Evolutionary conservation across 164 flowering plant genomes (phyloP).

Genomic region (Dillenia suffruticosa): DNA sequence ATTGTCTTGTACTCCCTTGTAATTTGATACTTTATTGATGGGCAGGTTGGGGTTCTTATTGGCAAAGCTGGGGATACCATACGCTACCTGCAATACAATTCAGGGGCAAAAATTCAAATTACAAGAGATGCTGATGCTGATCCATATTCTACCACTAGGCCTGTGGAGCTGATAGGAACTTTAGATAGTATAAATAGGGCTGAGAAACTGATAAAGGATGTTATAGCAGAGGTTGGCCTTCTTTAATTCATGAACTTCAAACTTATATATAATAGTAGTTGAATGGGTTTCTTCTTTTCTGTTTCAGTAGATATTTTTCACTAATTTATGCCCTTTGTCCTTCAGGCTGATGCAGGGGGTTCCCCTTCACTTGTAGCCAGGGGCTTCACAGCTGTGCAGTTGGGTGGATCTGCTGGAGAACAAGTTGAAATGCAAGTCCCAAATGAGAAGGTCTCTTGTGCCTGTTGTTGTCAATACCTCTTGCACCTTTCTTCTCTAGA

Average conservation of each 20-base stretch:
- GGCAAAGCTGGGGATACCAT: conserved; percentile 95
- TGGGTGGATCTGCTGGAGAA: conserved; percentile 52
- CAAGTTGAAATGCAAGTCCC: conserved; percentile 87
- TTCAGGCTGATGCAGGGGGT: conserved; percentile 98
- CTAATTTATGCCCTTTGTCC: neutral
- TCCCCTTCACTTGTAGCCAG: conserved; percentile 91
- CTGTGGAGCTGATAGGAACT: conserved; percentile 81
- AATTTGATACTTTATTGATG: neutral
- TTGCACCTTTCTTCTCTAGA: neutral
- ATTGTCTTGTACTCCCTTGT: neutral
- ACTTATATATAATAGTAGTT: neutral
- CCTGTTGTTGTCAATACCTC: neutral
- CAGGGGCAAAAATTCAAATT: conserved; percentile 94
- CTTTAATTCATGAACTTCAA: neutral
- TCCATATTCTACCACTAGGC: conserved; percentile 54
- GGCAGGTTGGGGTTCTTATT: conserved; percentile 92
- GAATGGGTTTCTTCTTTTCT: neutral
- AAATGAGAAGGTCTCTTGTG: conserved; percentile 71
- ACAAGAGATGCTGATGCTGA: conserved; percentile 90
- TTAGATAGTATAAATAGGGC: conserved; percentile 68
- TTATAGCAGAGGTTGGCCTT: conserved; percentile 76
- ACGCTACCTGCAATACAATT: conserved; percentile 65
- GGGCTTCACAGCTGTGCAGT: conserved; percentile 66
- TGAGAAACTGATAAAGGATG: conserved; percentile 86
- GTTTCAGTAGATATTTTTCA: neutral